Base-by-base conservation (phyloP, 805 yeast genomes). In the Yarrowia alimentaria region DNA sequence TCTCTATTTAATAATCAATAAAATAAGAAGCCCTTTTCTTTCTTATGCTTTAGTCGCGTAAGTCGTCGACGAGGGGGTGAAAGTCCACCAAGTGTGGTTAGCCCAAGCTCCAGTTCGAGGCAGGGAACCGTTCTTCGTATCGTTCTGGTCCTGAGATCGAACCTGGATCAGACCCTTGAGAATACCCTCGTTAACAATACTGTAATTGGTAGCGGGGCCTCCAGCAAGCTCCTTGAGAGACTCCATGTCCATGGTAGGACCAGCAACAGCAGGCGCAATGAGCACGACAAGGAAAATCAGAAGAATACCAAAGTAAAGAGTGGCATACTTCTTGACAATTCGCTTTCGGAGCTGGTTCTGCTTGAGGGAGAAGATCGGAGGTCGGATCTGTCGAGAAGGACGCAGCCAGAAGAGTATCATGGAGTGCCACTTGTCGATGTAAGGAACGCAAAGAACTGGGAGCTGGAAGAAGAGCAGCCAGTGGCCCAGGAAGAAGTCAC, bases 371-470 rank as follows among this genome's bases (percentile, higher is more conserved):
- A 88, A 90, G 67, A 93, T 89, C 62, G 99, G 98, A 56, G 97
- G 97, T 71, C 98, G 85, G 65, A 93, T 90, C 74, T 89, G 95
- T 73, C 95, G 83, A 56, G 93, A 76, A 53, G 99, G 99, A 68
- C 88, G 86, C 72, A 94, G 83, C 99, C 99, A 93, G 83, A 93
- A 93, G 71, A 93, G 76, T 94, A 91, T 84, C 69, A 89, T 82
- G 37, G 99, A 91, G 71, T 93, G 99, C 95, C 95, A 89, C 75
- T 86, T 86, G 73, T 93, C 99, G 68, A 89, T 73, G 68, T 79
- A 75, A 63, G 99, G 99, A 62, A 91, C 74, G 57, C 78, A 75
- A 57, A 94, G 74, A 49, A 89, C 64, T 61, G 99, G 99, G 68
- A 87, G 77, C 73, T 91, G 98, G 60, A 81, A 73, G 76, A 91